Base-by-base conservation (phyloP, 768 basidiomycete genomes). In the Mycena rosella region DNA sequence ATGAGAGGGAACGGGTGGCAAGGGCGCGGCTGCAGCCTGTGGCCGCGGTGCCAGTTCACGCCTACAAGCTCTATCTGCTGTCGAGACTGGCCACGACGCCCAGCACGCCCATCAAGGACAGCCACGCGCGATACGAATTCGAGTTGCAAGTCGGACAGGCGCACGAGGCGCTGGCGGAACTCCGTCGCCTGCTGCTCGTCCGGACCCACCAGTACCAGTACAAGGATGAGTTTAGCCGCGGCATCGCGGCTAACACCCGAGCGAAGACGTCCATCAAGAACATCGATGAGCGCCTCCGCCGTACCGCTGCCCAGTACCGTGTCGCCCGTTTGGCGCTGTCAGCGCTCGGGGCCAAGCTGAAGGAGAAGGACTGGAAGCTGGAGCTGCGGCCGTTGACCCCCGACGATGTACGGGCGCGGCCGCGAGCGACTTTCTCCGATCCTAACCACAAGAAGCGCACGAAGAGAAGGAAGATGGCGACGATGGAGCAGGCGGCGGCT, bases 201-300 rank as follows among this genome's bases (percentile, higher is more conserved):
- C 68, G 74, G 5, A 66, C 72, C 2, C 57, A 71, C 17, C 36
- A 74, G 11, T 72, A 62, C 54, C 55, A 65, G 11, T 65, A 69
- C 48, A 78, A 77, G 51, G 67, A 74, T 48, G 59, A 62, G 0
- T 59, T 63, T 45, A 57, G 71, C 9, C 60, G 60, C 0, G 73
- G 76, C 9, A 74, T 76, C 42, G 61, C 60, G 2, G 73, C 72
- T 0, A 76, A 76, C 48, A 78, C 76, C 0, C 63, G 70, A 15
- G 73, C 76, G 1, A 47, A 68, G 3, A 71, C 62, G 18, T 24
- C 68, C 7, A 72, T 77, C 15, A 29, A 24, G 18, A 45, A 42
- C 17, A 36, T 75, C 8, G 63, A 74, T n/a, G 69, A 66, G 3
- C 64, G 67, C 40, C 73, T 74, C 20, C 53, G 72, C 15, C 49